Evolutionary conservation across 1,284 basidiomycete species (phyloP), one percentile per base, ranked within the genome.

Genomic region (Ceratobasidium theobromae): DNA sequence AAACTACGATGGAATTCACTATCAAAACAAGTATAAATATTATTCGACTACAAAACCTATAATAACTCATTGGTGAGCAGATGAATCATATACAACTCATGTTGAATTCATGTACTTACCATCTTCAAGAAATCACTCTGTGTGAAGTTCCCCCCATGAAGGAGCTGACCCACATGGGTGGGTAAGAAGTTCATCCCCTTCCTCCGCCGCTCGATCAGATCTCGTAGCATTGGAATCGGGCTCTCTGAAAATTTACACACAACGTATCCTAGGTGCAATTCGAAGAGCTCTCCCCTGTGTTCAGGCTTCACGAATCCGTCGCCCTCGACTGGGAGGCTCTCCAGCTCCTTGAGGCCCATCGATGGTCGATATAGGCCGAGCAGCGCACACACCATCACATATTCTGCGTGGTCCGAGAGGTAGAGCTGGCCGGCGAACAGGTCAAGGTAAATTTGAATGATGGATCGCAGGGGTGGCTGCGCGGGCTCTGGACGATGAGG

Each of bases 401-500:
- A 82, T 2, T 74, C 71, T 6, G 67, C 70, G 35, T 74, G 72
- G 41, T 75, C 69, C 12, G 71, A 68, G 8, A 81, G 70, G 67
- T 78, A 82, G 4, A 81, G 74, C 66, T 81, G 79, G 23, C 78
- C 82, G 12, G 81, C 74, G 55, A 76, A 81, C 25, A 82, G 67
- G 62, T 78, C 78, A 23, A 83, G 71, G 65, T 81, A 77, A 3
- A 60, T 18, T 27, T 38, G 62, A 27, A n/a, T n/a, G n/a, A n/a
- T n/a, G n/a, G n/a, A n/a, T n/a, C n/a, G n/a, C n/a, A n/a, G n/a
- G n/a, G 38, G 38, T 41, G 5, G 12, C 8, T 1, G 25, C 11
- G 51, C 14, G 8, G 11, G 51, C 12, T 9, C 1, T 21, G 2
- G 28, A 4, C 1, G 27, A 9, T 3, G n/a, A 14, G 40, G 27